Evolutionary conservation across 1,284 basidiomycete species (phyloP).

Genomic region (Mycena sp.): DNA sequence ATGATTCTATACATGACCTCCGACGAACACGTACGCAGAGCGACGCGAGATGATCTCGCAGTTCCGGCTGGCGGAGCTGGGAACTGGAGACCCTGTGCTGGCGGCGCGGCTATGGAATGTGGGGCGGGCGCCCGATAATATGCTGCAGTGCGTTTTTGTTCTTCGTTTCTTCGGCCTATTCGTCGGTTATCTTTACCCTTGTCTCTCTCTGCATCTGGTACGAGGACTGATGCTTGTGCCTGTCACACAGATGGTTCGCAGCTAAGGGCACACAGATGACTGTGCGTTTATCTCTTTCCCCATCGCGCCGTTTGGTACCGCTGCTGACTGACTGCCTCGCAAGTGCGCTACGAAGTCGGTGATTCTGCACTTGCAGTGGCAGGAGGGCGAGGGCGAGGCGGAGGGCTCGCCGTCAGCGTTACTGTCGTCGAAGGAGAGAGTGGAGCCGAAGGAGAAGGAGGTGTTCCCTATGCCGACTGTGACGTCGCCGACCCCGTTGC

Average conservation of each 20-base stretch:
- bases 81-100: conserved; percentile 70
- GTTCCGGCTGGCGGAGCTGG: conserved; percentile 86
- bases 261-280: conserved; percentile 92
- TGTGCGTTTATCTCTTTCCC: conserved; percentile 51
- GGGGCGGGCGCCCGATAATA: conserved; percentile 81
- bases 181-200: too few species aligned
- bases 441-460: conserved; percentile 1
- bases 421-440: not conserved
- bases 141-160: conserved; percentile 70
- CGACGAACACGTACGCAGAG: conserved; percentile 45
- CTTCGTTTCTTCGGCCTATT: not conserved
- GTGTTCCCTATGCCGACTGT: not conserved
- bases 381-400: conserved; percentile 63
- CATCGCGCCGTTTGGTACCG: not conserved
- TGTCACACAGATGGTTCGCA: conserved; percentile 77
- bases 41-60: conserved; percentile 90
- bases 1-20: too few species aligned
- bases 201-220: conserved; percentile 15
- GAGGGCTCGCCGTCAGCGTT: not conserved
- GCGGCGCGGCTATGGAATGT: conserved; percentile 77
- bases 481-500: conserved; percentile 17
- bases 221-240: not conserved
- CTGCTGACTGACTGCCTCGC: not conserved
- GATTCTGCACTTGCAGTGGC: conserved; percentile 90
- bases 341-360: conserved; percentile 91